Base-by-base conservation (phyloP, 2,329 filamentous ascomycete genomes). In the Sordariomycetes sp. region DNA sequence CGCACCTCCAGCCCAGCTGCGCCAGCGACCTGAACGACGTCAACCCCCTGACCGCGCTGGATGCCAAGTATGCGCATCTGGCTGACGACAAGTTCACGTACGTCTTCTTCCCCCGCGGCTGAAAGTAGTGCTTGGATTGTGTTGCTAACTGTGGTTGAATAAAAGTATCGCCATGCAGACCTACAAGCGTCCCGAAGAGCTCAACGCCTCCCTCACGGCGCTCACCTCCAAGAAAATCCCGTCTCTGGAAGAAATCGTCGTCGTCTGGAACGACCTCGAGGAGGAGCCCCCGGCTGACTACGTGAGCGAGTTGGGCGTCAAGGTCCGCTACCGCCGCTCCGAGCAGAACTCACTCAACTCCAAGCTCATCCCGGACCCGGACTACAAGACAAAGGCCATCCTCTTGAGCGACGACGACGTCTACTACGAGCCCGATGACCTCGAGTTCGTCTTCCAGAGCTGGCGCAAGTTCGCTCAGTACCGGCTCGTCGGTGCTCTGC, bases 391-490 rank as follows among this genome's bases (percentile, higher is more conserved):
- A 14, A 48, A 61, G 33, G 58, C 58, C 10, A 49, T 62, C n/a
- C 52, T 62, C 16, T 48, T 61, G 8, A 55, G 52, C 14, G 58
- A 62, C 27, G 58, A 61, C 37, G 58, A 62, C 36, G 55, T 61
- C 14, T 59, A 54, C 42, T 61, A 57, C 42, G 45, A 50, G 19
- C 58, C 58, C 15, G 36, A 41, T 4, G 58, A 62, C 30, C 49
- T 61, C 12, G 58, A 61, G 10, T 62, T 58, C n/a, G 55, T 51
- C 16, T 62, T 62, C 34, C 57, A 61, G 33, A 46, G 50, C 11
- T 62, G 58, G 58, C 57, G 58, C 40, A 50, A 55, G 36, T 58
- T 57, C 27, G 58, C 30, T n/a, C 50, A 43, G 19, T 39, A 54
- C 32, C 44, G 57, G 14, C 41, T 62, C 25, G 49, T 49, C 1